Base-by-base conservation (phyloP, 2,329 filamentous ascomycete species). In the Oidium heveae region DNA sequence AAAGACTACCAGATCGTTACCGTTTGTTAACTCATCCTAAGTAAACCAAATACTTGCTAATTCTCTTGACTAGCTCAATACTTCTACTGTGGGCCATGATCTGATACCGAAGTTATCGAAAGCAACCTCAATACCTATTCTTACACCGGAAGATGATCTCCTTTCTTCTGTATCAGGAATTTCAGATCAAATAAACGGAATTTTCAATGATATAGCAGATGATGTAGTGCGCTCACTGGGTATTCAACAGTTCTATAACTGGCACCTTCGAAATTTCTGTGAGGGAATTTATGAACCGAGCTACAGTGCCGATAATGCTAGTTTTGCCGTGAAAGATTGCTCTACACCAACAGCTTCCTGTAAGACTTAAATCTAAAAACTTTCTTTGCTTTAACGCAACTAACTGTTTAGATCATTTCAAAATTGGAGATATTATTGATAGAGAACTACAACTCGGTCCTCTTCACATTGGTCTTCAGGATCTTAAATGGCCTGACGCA, bases 211-310 rank as follows among this genome's bases (percentile, higher is more conserved):
- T 6, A 41, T 68, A 46, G 64, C 62, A 36, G 63, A 64, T 49
- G 66, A 67, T 53, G 63, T 75, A 28, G 70, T 72, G 20, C 63
- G 69, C 49, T 64, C 68, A 18, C 65, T 79, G 16, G 73, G 75
- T 39, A 68, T 80, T 37, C 69, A 75, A 43, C 73, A 80, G 64
- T 82, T 75, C 65, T 81, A 81, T 67, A 73, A 71, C 20, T 69
- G 74, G 16, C 76, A 82, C 63, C 61, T 80, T 55, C 72, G 80
- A 66, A 70, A 75, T 63, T 76, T 74, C 66, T 82, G 79, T 66
- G 69, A 71, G 57, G 71, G 72, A 20, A 64, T 59, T 32, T 68
- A 68, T 52, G 57, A 58, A 10, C 63, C 66, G 13, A 66, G 65
- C 55, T 60, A 63, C 0, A 66, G 65, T 2, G 59, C 63, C 2